phyloP scores from a whole-genome alignment of 768 basidiomycete species.

The Lactarius akahatsu region DNA sequence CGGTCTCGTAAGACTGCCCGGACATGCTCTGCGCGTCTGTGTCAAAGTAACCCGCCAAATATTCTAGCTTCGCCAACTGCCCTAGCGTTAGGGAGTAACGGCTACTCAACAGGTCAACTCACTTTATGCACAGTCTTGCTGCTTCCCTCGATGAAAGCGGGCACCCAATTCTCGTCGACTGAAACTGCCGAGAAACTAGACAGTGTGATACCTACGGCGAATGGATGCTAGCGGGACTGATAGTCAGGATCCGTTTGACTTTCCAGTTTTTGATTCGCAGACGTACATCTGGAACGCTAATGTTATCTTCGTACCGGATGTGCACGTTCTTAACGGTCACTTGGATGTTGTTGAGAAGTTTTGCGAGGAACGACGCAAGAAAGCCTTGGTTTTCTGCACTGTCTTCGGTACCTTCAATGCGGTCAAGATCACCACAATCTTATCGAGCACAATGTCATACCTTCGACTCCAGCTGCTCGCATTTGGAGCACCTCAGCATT shows the following conservation, averaged over 20 bases:
- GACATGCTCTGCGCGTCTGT: slow-evolving; percentile 84
- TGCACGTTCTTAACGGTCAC: slow-evolving; percentile 95
- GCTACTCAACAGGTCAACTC: slow-evolving; percentile 7
- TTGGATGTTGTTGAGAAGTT: slow-evolving; percentile 95
- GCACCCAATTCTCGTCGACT: slow-evolving; percentile 82
- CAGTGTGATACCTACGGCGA: slow-evolving; percentile 87
- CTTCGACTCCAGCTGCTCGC: slow-evolving; percentile 51
- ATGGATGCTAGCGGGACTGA: slow-evolving; percentile 70
- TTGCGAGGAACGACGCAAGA: slow-evolving; percentile 76
- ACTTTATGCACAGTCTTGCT: slow-evolving; percentile 89
- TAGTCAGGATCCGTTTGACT: not conserved
- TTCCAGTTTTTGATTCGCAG: slow-evolving; percentile 8
- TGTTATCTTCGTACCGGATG: slow-evolving; percentile 91
- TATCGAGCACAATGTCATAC: slow-evolving; percentile 36
- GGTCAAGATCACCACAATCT: not conserved
- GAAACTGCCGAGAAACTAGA: slow-evolving; percentile 86
- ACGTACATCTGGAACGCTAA: slow-evolving; percentile 89
- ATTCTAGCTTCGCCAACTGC: slow-evolving; percentile 82
- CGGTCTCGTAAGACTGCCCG: slow-evolving; percentile 61
- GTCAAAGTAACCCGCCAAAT: slow-evolving; percentile 91
- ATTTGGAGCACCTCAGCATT: slow-evolving; percentile 84
- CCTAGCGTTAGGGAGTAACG: slow-evolving; percentile 12
- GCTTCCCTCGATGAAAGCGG: slow-evolving; percentile 90
- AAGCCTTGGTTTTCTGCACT: slow-evolving; percentile 76
- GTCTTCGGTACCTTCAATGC: slow-evolving; percentile 36